Evolutionary conservation across 345 rosid species (phyloP), one percentile per base, ranked within the genome.

Genomic region (Punica granatum): DNA sequence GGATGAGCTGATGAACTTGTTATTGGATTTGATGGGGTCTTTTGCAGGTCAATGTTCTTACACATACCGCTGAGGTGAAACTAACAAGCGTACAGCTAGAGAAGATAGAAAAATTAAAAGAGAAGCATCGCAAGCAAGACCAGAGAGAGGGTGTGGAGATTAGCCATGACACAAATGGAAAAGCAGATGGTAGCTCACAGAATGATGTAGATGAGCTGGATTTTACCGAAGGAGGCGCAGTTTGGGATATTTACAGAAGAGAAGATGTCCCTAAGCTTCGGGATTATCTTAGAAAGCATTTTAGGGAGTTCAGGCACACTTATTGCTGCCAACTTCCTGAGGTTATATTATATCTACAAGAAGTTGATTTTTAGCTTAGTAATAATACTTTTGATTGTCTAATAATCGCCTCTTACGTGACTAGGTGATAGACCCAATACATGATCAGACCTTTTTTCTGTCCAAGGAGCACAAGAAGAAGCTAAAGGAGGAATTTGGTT

Each of bases 401-500:
- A 49, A 4, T 49, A 10, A 49, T 23, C n/a, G 7, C n/a, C 28
- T 33, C 65, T 34, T 32, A 4, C 13, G 35, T 33, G 37, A 25
- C 5, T 32, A 91, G 93, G 88, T 92, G 70, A 74, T 74, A 33
- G 86, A 86, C 73, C 92, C 95, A 0, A 85, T 90, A 37, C 86
- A 85, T 67, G 98, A 92, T 76, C 90, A 90, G 69, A 69, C 74
- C 44, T 88, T 90, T 75, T 92, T 80, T 74, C 64, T 92, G 75
- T 75, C 83, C 18, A 53, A 44, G 28, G 84, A 80, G 48, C 98
- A 92, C 74, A 81, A 81, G 73, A 74, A 56, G 76, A 86, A 73
- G 79, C 89, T 90, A 30, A 86, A 90, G 79, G 84, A 88, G 71
- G 91, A 92, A 80, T 88, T 69, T 74, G 98, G 98, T 92, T 56